Evolutionary conservation across 768 basidiomycete genomes (phyloP).

Genomic region (Leccinellum albellum): DNA sequence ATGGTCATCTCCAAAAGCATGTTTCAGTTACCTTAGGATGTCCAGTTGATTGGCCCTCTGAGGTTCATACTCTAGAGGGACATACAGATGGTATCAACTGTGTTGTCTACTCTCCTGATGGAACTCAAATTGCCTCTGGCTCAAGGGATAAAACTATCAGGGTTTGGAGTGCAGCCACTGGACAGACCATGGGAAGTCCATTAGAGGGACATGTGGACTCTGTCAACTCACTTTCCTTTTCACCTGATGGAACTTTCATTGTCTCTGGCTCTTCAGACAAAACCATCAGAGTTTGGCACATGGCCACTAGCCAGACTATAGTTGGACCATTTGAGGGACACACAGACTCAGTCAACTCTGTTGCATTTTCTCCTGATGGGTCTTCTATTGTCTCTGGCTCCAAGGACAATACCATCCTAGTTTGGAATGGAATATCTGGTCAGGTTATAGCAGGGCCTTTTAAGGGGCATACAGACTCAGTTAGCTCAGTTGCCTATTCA

Average conservation of each 20-base stretch:
- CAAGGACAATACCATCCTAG: not conserved
- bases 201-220: not conserved
- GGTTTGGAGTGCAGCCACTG: not conserved
- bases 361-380: not conserved
- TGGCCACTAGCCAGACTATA: not conserved
- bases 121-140: not conserved
- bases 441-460: not conserved
- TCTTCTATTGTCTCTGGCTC: not conserved
- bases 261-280: not conserved
- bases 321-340: not conserved
- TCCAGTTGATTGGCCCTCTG: not conserved
- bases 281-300: not conserved
- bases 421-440: not conserved
- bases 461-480: not conserved
- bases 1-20: not conserved
- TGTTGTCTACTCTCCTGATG: not conserved
- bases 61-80: not conserved
- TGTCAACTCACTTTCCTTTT: not conserved
- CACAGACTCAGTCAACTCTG: not conserved
- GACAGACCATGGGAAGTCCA: not conserved
- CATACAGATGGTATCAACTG: not conserved
- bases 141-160: not conserved
- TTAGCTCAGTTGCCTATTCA: not conserved
- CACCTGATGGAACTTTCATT: not conserved
- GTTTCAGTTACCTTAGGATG: not conserved